phyloP scores from a whole-genome alignment of 805 yeast species.

The Ogataea neopini region DNA sequence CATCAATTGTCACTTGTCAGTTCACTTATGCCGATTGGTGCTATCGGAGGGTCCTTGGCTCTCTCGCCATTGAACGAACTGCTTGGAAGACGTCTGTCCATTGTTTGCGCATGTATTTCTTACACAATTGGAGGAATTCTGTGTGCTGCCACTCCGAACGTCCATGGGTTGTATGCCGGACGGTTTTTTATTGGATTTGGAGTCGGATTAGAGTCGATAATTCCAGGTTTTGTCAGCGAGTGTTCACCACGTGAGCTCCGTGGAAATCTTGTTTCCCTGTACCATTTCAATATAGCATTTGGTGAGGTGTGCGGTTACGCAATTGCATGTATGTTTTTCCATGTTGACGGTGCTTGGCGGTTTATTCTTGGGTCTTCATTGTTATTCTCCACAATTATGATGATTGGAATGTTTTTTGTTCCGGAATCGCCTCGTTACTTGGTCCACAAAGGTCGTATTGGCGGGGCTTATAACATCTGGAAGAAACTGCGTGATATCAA shows the following conservation, averaged over 20 bases:
- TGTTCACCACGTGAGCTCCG: conserved; percentile 56
- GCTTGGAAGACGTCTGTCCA: conserved; percentile 56
- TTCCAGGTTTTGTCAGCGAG: conserved; percentile 63
- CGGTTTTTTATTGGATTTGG: conserved; percentile 63
- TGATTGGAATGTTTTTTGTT: conserved; percentile 51
- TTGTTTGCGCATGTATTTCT: conserved; percentile 56
- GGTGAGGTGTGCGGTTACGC: conserved; percentile 70
- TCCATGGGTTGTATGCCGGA: conserved; percentile 56
- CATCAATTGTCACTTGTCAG: conserved; percentile 54
- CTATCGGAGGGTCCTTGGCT: conserved; percentile 60
- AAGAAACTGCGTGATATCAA: conserved; percentile 52
- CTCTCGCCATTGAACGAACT: conserved; percentile 58
- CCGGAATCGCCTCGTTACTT: conserved; percentile 67
- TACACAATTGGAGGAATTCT: conserved; percentile 62
- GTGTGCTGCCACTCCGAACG: conserved; percentile 51
- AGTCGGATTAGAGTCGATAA: conserved; percentile 67
- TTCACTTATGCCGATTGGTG: conserved; percentile 69
- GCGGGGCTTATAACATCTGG: conserved; percentile 58
- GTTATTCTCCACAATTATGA: conserved; percentile 53
- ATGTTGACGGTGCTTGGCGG: conserved; percentile 61
- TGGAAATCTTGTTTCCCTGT: conserved; percentile 61
- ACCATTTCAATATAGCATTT: conserved; percentile 64
- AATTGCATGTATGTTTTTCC: conserved; percentile 60
- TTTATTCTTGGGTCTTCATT: conserved; percentile 65
- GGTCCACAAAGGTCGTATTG: conserved; percentile 47